Evolutionary conservation across 2,329 filamentous ascomycete species (phyloP), one percentile per base, ranked within the genome.

Genomic region (Pseudogymnoascus sp.): DNA sequence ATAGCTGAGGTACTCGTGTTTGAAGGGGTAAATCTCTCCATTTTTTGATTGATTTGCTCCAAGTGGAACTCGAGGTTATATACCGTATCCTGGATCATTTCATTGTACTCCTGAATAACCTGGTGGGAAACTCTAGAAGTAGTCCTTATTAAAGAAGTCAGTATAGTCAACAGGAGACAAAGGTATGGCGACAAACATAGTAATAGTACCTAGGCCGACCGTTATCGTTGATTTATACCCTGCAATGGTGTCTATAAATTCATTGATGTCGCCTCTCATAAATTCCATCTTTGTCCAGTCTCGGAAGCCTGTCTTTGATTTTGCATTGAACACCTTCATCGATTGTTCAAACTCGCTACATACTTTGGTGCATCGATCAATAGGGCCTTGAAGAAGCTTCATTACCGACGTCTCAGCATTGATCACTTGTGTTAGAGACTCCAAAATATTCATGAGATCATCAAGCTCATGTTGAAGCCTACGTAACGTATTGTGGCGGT

Each of bases 201-300:
- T 76, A 61, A 77, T 72, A 58, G 67, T 72, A 49, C 73, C 74
- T 45, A 77, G 59, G 37, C 71, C 71, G 21, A 77, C 69, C 6
- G 71, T 69, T 43, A 77, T 77, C 1, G 74, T 77, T 61, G 72
- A 70, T 65, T 77, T 77, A 61, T 77, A 78, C 16, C 70, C 70
- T 41, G 68, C 69, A 29, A 77, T 64, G 43, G 69, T 41, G 38
- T 76, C 74, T 59, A 76, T 75, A 64, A 77, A 77, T 55, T 73
- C 71, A 61, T 74, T 75, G 63, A 77, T 76, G 62, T 74, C 67
- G 23, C 74, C 74, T 69, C 67, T 71, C 72, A 71, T 76, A 38
- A 76, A 77, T 65, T 77, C 74, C 72, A 77, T 71, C 68, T 71
- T 75, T 63, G 71, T 64, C 75, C 74, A 78, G 67, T 77, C 74